A percentile compares a stretch with the other conserved stretches of the same genome.
Evolutionary conservation across 345 rosid genomes (phyloP).

Genomic region (Eucalyptus grandis): DNA sequence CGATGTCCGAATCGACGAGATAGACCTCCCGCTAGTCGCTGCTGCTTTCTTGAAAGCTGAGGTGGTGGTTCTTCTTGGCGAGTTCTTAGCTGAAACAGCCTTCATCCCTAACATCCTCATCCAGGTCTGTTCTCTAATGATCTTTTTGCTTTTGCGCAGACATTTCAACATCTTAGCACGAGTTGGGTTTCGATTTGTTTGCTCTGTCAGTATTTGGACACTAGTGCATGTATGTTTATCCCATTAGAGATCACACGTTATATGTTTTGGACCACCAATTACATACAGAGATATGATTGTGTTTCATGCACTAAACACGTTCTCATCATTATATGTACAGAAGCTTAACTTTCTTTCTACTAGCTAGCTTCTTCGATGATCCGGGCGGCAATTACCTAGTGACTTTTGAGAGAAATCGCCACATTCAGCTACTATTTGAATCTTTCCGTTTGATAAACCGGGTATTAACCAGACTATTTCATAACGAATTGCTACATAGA

Average conservation of each 20-base stretch:
- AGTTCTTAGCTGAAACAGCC: not conserved
- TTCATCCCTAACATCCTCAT: not conserved
- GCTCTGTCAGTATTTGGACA: not conserved
- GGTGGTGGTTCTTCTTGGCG: not conserved
- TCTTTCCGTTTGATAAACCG: not conserved
- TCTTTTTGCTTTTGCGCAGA: not conserved
- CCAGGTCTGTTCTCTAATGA: not conserved
- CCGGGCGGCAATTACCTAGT: not conserved
- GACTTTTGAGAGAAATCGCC: not conserved
- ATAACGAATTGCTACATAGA: not conserved
- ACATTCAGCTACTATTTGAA: not conserved
- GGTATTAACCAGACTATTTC: not conserved
- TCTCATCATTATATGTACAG: not conserved
- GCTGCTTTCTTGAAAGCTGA: not conserved
- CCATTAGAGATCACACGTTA: not conserved
- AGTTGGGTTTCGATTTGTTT: not conserved
- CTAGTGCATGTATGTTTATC: not conserved
- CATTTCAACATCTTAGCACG: not conserved
- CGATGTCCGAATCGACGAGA: not conserved
- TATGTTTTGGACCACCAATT: not conserved
- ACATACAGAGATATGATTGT: fast-evolving
- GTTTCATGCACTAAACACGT: not conserved
- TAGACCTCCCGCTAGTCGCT: not conserved
- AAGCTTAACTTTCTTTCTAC: not conserved
- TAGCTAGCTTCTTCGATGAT: not conserved